Conservation (phyloP, 2,329 filamentous ascomycete genomes). For the Cercospora sesami region DNA sequence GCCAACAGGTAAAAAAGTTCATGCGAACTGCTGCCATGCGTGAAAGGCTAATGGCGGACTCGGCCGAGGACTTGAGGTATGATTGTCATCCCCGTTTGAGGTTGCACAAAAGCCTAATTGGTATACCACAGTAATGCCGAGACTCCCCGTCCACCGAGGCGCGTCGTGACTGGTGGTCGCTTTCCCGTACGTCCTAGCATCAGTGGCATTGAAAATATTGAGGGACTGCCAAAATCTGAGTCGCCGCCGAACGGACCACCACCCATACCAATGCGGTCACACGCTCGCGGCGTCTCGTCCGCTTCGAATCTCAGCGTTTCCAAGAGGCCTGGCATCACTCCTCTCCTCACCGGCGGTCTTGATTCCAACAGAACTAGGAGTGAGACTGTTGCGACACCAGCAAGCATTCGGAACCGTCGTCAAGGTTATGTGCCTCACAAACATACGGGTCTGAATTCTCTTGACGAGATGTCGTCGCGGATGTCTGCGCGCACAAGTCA, state of each 20-base stretch:
- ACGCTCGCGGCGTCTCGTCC: slow-evolving; percentile 61
- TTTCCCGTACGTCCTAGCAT: slow-evolving; percentile 69
- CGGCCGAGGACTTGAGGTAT: slow-evolving; percentile 35
- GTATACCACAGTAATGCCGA: slow-evolving; percentile 63
- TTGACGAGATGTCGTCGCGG: slow-evolving; percentile 30
- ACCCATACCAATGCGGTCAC: slow-evolving; percentile 76
- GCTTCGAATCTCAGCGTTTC: slow-evolving; percentile 41
- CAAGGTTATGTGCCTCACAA: slow-evolving; percentile 63
- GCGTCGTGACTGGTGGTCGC: slow-evolving; percentile 53
- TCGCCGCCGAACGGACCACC: slow-evolving; percentile 65
- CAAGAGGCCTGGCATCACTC: slow-evolving; percentile 69
- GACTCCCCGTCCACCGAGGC: slow-evolving; percentile 69
- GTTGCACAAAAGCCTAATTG: slow-evolving; percentile 3
- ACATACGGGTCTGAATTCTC: slow-evolving; percentile 43
- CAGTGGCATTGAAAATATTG: slow-evolving; percentile 60
- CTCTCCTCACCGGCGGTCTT: slow-evolving; percentile 62
- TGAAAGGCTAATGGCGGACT: slow-evolving; percentile 30
- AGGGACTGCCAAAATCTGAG: slow-evolving; percentile 58
- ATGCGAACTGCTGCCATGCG: slow-evolving; percentile 49
- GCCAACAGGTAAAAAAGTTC: slow-evolving; percentile 61
- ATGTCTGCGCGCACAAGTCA: slow-evolving; percentile 46
- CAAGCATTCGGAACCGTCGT: slow-evolving; percentile 56
- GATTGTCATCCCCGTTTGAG: not conserved
- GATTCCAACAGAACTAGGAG: slow-evolving; percentile 67
- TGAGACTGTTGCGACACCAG: slow-evolving; percentile 54